These are phyloP conservation scores for Aaosphaeria arxii DNA, from an alignment of 2,329 filamentous ascomycete genomes.

Conservation along the genomic window DNA sequence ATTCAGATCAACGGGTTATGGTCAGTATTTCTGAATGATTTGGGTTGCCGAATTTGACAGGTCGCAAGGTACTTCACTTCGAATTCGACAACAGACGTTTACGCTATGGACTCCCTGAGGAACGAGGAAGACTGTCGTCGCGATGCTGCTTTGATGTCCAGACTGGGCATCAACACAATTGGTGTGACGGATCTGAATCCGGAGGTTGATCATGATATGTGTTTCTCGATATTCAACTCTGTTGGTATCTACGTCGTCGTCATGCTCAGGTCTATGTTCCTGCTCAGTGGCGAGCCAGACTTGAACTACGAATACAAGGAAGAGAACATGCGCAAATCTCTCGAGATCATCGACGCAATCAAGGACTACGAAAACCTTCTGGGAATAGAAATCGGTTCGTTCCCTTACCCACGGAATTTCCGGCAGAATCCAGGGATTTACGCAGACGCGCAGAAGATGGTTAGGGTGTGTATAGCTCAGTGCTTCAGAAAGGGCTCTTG, in stretches of 20 bases:
- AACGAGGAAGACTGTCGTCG: constrained; percentile 9
- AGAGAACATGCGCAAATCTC: constrained; percentile 3
- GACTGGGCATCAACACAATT: constrained; percentile 11
- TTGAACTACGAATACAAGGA: not conserved
- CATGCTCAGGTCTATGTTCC: constrained; percentile 2
- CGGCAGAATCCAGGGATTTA: not conserved
- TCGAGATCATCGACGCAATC: constrained; percentile 8
- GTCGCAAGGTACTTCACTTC: constrained; percentile 18
- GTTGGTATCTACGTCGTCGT: constrained; percentile 11
- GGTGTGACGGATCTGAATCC: constrained; percentile 5
- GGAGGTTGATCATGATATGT: constrained; percentile 8
- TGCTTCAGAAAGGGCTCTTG: not conserved
- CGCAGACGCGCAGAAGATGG: not conserved
- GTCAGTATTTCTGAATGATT: too few relatives aligned
- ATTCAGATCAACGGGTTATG: too few relatives aligned
- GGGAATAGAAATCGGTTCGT: constrained; percentile 5
- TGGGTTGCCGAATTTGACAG: too few relatives aligned
- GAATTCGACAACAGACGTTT: constrained; percentile 8
- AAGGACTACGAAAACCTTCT: constrained; percentile 14
- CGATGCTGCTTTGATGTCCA: constrained; percentile 11
- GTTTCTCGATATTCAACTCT: constrained; percentile 12
- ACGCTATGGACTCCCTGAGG: constrained; percentile 4
- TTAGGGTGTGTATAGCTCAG: not conserved
- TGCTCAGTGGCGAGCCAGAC: not conserved
- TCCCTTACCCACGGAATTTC: not conserved